Percentiles rank a stretch among this genome's conserved stretches.
Evolutionary conservation across 2,329 filamentous ascomycete genomes (phyloP).

Genomic region (Verticillium longisporum): DNA sequence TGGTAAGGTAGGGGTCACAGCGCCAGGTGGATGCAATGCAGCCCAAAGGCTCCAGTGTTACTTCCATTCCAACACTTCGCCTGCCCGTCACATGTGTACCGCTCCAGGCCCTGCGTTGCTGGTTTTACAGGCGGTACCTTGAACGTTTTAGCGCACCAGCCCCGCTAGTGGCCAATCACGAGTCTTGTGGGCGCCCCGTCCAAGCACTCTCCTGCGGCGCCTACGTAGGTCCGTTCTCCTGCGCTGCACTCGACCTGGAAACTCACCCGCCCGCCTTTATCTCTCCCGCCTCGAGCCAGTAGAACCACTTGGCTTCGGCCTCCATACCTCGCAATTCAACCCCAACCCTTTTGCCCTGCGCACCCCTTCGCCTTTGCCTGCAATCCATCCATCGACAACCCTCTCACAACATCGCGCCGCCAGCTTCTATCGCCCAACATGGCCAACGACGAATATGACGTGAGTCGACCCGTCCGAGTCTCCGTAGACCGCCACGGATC

Average conservation of each 20-base stretch:
- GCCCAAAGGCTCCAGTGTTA: neutral
- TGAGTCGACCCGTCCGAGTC: conserved; percentile 42
- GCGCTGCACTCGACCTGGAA: neutral
- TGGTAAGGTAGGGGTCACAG: too few species aligned
- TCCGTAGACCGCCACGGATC: neutral
- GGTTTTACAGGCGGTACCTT: neutral
- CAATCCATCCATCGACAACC: conserved; percentile 13
- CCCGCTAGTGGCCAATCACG: neutral
- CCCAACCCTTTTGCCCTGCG: neutral
- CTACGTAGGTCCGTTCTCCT: neutral
- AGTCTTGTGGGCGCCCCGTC: neutral
- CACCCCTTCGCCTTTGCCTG: conserved; percentile 8
- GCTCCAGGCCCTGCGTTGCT: neutral
- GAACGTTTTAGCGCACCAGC: neutral
- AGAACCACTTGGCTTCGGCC: neutral
- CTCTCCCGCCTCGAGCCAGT: neutral
- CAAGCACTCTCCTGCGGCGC: neutral
- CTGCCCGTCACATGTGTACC: neutral
- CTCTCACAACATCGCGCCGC: conserved; percentile 5
- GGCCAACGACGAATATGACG: conserved; percentile 99
- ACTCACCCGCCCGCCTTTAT: neutral
- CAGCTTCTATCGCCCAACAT: conserved; percentile 47
- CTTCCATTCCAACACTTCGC: neutral
- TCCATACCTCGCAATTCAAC: neutral
- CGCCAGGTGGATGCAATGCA: neutral